Base-by-base conservation (phyloP, 257 asterid genomes). In the Solanum lycopersicoides region DNA sequence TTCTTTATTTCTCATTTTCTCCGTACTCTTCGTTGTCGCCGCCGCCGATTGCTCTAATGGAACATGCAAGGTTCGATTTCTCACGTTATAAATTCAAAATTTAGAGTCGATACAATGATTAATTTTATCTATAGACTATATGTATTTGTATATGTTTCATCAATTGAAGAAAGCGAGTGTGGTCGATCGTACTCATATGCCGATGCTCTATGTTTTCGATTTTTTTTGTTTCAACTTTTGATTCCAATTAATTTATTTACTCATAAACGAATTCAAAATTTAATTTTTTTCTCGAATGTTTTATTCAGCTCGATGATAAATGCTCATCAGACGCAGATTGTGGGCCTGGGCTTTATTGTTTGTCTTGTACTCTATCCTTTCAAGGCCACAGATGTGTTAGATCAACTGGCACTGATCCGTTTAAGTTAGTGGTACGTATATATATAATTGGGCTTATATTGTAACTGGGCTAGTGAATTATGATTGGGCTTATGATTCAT, bases 341-440 rank as follows among this genome's bases (percentile, higher is more conserved):
- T 87, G 94, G 72, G 35, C 86, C 88, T 28, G 99, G 98, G 34
- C 90, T 89, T 23, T 93, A 91, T 59, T 96, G 98, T 82, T 74
- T 90, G 41, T 37, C 96, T 32, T 96, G 99, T 75, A 45, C 89
- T 28, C 89, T 93, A 12, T 93, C 86, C 2, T 92, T 95, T 83
- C 83, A 89, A 1, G 95, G 93, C 66, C 53, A 92, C 30, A 87
- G 75, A 87, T 96, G 99, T 86, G 95, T 96, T 76, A 83, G 99
- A 91, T 91, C 96, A 89, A 91, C 94, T 13, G 94, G 95, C 72
- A 95, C 98, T 2, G 83, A 93, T 34, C 96, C 89, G 82, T 94
- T 95, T 94, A 89, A 47, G 30, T n/a, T 96, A 69, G 73, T 95
- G 92, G 98, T 95, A 86, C 60, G 66, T 73, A n/a, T 14, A 15